Base-by-base conservation (phyloP, 805 yeast genomes). In the Lipomyces sp. region DNA sequence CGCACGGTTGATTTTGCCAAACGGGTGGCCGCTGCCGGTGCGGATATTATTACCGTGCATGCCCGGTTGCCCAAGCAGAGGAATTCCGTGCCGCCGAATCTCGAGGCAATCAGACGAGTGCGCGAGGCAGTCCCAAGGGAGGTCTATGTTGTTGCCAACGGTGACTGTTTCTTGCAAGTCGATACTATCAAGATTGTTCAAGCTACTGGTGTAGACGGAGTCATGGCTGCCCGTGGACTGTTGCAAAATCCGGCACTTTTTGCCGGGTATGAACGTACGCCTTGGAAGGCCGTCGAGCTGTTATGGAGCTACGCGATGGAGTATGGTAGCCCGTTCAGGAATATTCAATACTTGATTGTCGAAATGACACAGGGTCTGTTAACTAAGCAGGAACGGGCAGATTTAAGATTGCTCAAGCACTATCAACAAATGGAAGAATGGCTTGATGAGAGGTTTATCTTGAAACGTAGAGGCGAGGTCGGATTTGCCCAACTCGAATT, bases 71-170 rank as follows among this genome's bases (percentile, higher is more conserved):
- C 88, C 73, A 86, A 84, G 48, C 95, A 97, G 2, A 81, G 99
- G 69, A 90, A 96, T 2, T 87, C 96, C 0, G 84, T 84, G 39
- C 95, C 97, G 0, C 96, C 89, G 2, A 85, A 93, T 76, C 83
- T 88, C 54, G 95, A 90, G 33, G 97, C 96, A 15, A 93, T 95
- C 53, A 86, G 84, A 73, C 77, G 78, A 8, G 83, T 95, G 15
- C 85, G 86, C 66, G 83, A 83, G 29, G 77, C 80, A n/a, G 85
- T 84, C 3, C 53, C 71, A 6, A 30, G 39, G 13, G 74, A 71
- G 2, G 86, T 89, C 0, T 98, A 98, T 0, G 92, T 95, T 0
- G 89, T 95, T n/a, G 97, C 98, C 1, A 95, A 95, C 74, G 99
- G 99, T n/a, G 98, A 95, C 77, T 93, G 97, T 74, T 89, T 89